These are phyloP conservation scores for Camelina laxa DNA, from an alignment of 345 rosid species.

Conservation along the genomic window DNA sequence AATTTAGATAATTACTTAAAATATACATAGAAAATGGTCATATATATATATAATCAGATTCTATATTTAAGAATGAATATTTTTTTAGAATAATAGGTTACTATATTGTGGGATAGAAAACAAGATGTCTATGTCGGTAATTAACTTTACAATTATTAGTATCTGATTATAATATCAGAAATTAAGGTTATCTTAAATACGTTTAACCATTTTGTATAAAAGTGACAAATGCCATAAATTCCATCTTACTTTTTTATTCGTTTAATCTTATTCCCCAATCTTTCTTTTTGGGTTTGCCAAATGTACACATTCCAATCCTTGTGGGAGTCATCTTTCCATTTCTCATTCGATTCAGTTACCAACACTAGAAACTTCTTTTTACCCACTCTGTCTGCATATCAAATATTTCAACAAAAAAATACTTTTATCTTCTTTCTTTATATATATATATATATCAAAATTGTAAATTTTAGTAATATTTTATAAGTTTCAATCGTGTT, in stretches of 20 bases:
- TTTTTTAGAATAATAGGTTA: neutral
- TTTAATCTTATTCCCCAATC: neutral
- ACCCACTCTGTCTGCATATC: neutral
- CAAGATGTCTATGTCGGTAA: neutral
- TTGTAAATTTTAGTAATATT: neutral
- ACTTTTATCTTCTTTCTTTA: too few relatives aligned
- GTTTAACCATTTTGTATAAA: neutral
- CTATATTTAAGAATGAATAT: neutral
- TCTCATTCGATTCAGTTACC: neutral
- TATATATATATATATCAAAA: too few relatives aligned
- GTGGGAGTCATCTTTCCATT: neutral
- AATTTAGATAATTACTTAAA: neutral
- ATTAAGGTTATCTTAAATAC: neutral
- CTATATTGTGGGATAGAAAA: neutral
- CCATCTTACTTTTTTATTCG: neutral
- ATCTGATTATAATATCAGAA: conserved; percentile 1
- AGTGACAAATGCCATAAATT: neutral
- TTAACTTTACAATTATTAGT: neutral
- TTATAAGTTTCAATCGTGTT: neutral
- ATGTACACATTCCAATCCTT: neutral
- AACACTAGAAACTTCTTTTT: neutral
- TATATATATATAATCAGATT: neutral
- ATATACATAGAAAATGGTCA: neutral
- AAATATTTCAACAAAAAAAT: too few relatives aligned
- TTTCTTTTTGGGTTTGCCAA: neutral